A percentile compares a stretch with the other conserved stretches of the same genome.
Conservation (phyloP, 2,329 filamentous ascomycete genomes). For the Paramyrothecium roridum region DNA sequence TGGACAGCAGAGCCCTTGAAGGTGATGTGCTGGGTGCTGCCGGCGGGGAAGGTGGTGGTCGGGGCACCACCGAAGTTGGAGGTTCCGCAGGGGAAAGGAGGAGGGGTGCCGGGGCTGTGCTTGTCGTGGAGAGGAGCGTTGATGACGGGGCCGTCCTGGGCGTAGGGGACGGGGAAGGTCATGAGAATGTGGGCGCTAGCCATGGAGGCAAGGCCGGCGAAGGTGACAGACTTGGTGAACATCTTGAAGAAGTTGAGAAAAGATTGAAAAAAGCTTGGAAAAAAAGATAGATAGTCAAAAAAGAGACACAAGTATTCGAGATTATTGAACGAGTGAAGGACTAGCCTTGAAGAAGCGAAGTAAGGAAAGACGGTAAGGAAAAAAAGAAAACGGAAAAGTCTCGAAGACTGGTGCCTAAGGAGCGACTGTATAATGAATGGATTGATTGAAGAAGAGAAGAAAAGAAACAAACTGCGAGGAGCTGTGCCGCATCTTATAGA, state of each 20-base stretch:
- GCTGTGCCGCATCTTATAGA: neutral
- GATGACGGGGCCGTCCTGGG: conserved; percentile 25
- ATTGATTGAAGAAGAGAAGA: neutral
- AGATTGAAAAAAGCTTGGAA: neutral
- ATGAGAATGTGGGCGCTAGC: conserved; percentile 77
- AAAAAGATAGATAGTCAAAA: neutral
- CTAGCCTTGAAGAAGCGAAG: neutral
- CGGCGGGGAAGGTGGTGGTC: conserved; percentile 55
- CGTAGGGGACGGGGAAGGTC: conserved; percentile 63
- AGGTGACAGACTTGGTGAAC: conserved; percentile 46
- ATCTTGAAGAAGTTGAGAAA: conserved; percentile 36
- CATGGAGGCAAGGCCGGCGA: conserved; percentile 54
- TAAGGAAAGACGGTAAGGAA: neutral
- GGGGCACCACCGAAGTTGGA: conserved; percentile 40
- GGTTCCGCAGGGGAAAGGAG: conserved; percentile 66
- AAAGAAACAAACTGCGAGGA: neutral
- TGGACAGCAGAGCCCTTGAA: conserved; percentile 67
- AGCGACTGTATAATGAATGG: neutral
- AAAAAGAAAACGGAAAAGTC: neutral
- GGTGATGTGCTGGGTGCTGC: conserved; percentile 43
- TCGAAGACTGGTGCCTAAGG: neutral
- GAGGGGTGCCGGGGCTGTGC: conserved; percentile 54
- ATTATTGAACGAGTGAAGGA: neutral
- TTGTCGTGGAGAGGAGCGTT: conserved; percentile 61
- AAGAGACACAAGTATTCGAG: neutral